Conservation (phyloP, 2,329 filamentous ascomycete species). For the Neofusicoccum umdonicola region DNA sequence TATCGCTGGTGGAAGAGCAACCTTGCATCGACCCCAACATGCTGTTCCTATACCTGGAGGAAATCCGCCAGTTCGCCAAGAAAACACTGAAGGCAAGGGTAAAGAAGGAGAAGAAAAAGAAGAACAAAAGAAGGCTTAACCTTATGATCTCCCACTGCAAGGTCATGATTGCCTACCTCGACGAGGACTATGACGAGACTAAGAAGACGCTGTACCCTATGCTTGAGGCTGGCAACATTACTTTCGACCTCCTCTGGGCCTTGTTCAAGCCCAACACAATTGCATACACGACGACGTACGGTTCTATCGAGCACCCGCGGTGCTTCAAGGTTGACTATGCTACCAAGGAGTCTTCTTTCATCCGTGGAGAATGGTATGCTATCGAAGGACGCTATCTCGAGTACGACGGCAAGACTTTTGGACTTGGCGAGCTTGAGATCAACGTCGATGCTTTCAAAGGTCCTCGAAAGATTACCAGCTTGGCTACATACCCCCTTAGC, state of each 20-base stretch:
- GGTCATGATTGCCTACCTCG: conserved; percentile 71
- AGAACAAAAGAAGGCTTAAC: conserved; percentile 57
- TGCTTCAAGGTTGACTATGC: conserved; percentile 80
- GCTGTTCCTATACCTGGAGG: conserved; percentile 66
- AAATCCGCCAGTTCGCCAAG: conserved; percentile 61
- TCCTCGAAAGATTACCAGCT: conserved; percentile 74
- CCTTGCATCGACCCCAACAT: conserved; percentile 58
- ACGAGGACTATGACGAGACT: conserved; percentile 73
- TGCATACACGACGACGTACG: conserved; percentile 73
- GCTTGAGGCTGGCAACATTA: conserved; percentile 78
- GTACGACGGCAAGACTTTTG: conserved; percentile 84
- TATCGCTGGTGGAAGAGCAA: conserved; percentile 77
- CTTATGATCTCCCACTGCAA: conserved; percentile 66
- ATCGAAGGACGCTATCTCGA: conserved; percentile 79
- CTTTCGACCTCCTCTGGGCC: conserved; percentile 85
- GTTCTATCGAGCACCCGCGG: conserved; percentile 70
- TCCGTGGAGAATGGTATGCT: conserved; percentile 72
- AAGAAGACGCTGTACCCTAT: conserved; percentile 81
- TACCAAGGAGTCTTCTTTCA: conserved; percentile 66
- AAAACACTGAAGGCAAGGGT: conserved; percentile 62
- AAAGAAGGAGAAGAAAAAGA: conserved; percentile 61
- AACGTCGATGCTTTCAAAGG: conserved; percentile 77
- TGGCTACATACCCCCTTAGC: conserved; percentile 72
- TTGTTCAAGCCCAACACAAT: conserved; percentile 85
- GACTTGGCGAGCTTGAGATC: conserved; percentile 67